Evolutionary conservation across 306 rosid species (phyloP).

Genomic region (Rubus idaeus): DNA sequence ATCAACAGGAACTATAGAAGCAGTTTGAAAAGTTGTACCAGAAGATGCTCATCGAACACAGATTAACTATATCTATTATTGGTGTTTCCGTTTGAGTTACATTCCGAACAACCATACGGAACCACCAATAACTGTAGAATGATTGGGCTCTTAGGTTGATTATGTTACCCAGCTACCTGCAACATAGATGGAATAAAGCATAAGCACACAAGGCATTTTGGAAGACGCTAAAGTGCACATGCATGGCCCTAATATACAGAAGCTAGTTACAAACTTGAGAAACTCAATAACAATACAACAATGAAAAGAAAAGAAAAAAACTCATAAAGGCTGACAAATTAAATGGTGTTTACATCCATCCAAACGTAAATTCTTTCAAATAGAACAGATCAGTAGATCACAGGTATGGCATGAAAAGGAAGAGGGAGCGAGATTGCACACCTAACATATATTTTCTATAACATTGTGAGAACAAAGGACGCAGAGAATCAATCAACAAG

Average conservation of each 20-base stretch:
- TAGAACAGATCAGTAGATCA: not conserved
- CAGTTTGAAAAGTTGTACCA: slow-evolving; percentile 28
- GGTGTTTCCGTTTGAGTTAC: slow-evolving; percentile 13
- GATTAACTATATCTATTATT: slow-evolving; percentile 26
- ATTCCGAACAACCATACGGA: slow-evolving; percentile 28
- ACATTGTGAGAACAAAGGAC: not conserved
- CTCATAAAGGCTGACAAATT: not conserved
- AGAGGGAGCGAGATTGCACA: not conserved
- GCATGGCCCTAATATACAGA: not conserved
- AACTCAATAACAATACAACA: not conserved
- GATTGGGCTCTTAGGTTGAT: slow-evolving; percentile 20
- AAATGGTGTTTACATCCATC: not conserved
- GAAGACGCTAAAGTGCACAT: not conserved
- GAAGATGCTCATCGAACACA: slow-evolving; percentile 37
- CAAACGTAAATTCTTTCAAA: not conserved
- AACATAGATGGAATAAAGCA: slow-evolving; percentile 4
- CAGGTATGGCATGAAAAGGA: not conserved
- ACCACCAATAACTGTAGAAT: slow-evolving; percentile 18
- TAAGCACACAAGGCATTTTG: slow-evolving; percentile 2
- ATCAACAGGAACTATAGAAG: slow-evolving; percentile 25
- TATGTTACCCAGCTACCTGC: slow-evolving; percentile 37
- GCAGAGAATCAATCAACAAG: not conserved
- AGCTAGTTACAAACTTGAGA: not conserved
- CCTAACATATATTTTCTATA: not conserved
- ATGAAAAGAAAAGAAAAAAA: not conserved